These are phyloP conservation scores for Chrysoporthe deuterocubensis DNA, from an alignment of 2,329 filamentous ascomycete species.

Conservation along the genomic window DNA sequence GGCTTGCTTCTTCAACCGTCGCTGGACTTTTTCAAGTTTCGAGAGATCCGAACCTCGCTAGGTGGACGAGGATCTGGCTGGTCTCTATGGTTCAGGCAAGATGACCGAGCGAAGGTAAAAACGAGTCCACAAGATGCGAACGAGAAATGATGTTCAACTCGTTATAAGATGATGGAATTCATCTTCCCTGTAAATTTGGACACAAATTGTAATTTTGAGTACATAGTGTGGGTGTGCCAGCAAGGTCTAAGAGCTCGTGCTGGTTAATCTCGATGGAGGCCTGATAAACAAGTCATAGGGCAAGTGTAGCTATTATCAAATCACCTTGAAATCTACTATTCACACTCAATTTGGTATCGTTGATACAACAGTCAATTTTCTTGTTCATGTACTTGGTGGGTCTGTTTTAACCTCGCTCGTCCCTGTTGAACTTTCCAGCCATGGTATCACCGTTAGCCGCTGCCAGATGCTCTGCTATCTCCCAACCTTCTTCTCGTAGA, in stretches of 20 bases:
- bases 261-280: not conserved
- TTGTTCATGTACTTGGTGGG: not conserved
- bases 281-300: not conserved
- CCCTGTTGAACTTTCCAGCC: conserved; percentile 9
- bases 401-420: not conserved
- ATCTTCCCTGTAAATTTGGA: not conserved
- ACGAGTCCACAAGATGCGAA: not conserved
- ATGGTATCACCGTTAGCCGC: conserved; percentile 32
- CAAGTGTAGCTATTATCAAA: too few species aligned
- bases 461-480: conserved; percentile 40
- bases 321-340: too few species aligned
- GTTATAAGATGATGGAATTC: too few species aligned
- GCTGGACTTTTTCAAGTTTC: conserved; percentile 23
- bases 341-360: too few species aligned
- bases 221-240: not conserved
- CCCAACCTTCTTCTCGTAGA: conserved; percentile 38
- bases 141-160: conserved; percentile 3
- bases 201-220: not conserved
- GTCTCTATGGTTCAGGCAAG: conserved; percentile 24
- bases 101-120: conserved; percentile 15
- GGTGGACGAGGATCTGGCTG: conserved; percentile 22
- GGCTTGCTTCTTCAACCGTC: conserved; percentile 24
- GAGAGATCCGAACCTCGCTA: conserved; percentile 5
- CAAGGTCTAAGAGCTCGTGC: not conserved
- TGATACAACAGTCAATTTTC: too few species aligned